phyloP scores from a whole-genome alignment of 495 filamentous ascomycete species.

The Amorphotheca resinae region DNA sequence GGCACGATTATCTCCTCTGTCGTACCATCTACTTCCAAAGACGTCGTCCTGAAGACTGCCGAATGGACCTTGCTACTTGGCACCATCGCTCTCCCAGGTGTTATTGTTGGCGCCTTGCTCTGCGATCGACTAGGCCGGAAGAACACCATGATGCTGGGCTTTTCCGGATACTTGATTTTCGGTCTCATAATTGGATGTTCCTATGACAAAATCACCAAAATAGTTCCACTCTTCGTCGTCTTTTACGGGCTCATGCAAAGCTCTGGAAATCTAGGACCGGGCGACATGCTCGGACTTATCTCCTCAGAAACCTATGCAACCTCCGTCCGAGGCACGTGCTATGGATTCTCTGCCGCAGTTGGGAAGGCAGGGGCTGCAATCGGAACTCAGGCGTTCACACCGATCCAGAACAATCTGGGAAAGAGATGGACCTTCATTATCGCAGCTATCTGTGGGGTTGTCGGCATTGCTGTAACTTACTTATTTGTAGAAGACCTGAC shows the following conservation, averaged over 20 bases:
- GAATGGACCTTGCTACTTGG: constrained; percentile 41
- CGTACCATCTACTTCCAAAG: constrained; percentile 23
- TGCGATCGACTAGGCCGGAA: constrained; percentile 36
- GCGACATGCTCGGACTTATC: constrained; percentile 37
- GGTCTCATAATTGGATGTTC: constrained; percentile 39
- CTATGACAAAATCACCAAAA: constrained; percentile 35
- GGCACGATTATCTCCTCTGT: constrained; percentile 35
- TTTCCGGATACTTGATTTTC: constrained; percentile 37
- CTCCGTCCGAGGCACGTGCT: constrained; percentile 36
- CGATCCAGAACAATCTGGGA: constrained; percentile 30
- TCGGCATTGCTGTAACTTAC: constrained; percentile 36
- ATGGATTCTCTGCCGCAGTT: constrained; percentile 39
- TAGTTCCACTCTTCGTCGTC: constrained; percentile 39
- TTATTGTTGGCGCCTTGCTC: constrained; percentile 36
- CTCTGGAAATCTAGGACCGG: constrained; percentile 39
- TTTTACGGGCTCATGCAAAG: constrained; percentile 42
- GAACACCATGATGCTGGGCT: constrained; percentile 42
- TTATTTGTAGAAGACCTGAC: constrained; percentile 38
- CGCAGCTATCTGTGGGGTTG: constrained; percentile 39
- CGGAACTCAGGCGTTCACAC: constrained; percentile 39
- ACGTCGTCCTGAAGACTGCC: constrained; percentile 25
- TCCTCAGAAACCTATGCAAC: constrained; percentile 40
- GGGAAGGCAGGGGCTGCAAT: constrained; percentile 40
- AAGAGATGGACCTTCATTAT: constrained; percentile 42
- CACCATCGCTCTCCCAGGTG: constrained; percentile 33